These are phyloP conservation scores for Marchantia polymorpha DNA, from an alignment of 225 moss, liverwort and hornwort species.

Conservation along the genomic window DNA sequence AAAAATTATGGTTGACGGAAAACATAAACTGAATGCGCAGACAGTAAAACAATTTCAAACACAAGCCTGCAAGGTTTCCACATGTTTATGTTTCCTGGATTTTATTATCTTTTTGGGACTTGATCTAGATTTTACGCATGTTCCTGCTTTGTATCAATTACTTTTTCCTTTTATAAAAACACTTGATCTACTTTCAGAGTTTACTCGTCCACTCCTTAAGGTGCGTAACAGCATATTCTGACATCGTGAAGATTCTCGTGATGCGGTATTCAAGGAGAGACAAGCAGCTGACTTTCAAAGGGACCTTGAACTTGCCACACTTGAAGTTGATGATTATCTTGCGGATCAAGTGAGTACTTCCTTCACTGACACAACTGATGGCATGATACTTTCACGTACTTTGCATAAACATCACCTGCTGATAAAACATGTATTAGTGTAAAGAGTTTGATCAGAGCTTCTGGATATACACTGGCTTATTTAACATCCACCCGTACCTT, in stretches of 20 bases:
- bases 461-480: no score
- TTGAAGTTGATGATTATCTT: conserved; percentile 49
- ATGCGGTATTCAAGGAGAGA: conserved; percentile 27
- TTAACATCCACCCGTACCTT: neutral
- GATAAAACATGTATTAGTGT: no score
- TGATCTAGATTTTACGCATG: no score
- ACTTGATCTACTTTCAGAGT: neutral
- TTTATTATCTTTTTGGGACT: no score
- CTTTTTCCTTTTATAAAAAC: no score
- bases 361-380: neutral
- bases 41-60: no score
- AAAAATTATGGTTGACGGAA: neutral
- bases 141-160: no score
- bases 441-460: no score
- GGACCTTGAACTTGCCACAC: conserved; percentile 42
- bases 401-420: no score
- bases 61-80: no score
- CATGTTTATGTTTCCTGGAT: no score
- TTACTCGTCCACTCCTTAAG: neutral
- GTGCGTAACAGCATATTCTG: neutral
- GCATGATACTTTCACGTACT: neutral
- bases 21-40: neutral
- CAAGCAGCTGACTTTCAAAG: conserved; percentile 41
- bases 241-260: neutral
- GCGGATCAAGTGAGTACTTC: conserved; percentile 38